Evolutionary conservation across 1,284 basidiomycete genomes (phyloP).

Genomic region (Schizophyllum amplum): DNA sequence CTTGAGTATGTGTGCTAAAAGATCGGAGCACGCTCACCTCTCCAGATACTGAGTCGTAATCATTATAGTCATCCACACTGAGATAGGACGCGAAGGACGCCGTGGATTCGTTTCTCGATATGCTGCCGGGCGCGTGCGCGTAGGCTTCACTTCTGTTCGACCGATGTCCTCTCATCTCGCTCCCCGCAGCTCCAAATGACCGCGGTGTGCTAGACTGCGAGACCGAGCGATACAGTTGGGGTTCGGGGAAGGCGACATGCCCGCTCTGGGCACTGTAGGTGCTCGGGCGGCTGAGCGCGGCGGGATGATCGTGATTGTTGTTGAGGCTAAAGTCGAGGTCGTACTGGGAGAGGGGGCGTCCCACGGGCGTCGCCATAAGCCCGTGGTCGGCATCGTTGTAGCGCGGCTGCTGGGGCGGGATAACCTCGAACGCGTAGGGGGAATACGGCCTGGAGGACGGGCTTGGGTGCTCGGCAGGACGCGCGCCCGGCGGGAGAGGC

Average conservation of each 20-base stretch:
- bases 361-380: not conserved
- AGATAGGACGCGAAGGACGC: not conserved
- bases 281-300: not conserved
- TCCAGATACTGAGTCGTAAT: not conserved
- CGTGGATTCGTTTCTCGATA: not conserved
- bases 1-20: constrained; percentile 6
- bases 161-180: not conserved
- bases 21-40: not conserved
- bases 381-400: not conserved
- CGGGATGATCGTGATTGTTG: not conserved
- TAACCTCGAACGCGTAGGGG: not conserved
- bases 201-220: constrained; percentile 19
- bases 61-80: not conserved
- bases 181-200: not conserved
- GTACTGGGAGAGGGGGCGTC: not conserved
- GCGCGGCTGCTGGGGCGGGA: not conserved
- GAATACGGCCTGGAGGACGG: not conserved
- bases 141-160: not conserved
- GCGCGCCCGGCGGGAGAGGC: too few relatives aligned
- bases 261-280: not conserved
- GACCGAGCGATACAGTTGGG: constrained; percentile 40
- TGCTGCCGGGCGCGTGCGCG: not conserved
- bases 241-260: constrained; percentile 36
- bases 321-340: not conserved
- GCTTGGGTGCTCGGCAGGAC: not conserved